Evolutionary conservation across 768 basidiomycete species (phyloP), one percentile per base, ranked within the genome.

Genomic region (Phylloporus sp.): DNA sequence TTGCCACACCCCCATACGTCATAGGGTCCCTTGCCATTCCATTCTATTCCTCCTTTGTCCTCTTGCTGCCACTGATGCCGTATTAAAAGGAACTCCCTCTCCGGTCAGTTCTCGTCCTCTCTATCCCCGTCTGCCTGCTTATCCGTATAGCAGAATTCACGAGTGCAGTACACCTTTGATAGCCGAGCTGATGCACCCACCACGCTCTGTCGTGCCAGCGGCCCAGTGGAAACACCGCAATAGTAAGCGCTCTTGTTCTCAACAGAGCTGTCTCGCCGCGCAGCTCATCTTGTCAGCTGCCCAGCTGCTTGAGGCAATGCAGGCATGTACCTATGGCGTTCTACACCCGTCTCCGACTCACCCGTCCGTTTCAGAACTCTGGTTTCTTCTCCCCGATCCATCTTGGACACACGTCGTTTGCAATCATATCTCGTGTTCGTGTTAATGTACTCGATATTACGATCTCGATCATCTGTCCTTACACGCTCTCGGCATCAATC

Each of bases 371-470:
- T 53, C 60, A 88, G 85, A 74, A 77, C 12, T 72, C 78, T 46
- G 85, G 82, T 13, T 86, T 88, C 67, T 88, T 80, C 66, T 88
- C 13, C 80, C 80, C 62, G 81, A 89, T 61, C 86, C 84, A 7
- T 64, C 70, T 48, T 76, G 73, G 65, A 85, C 83, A 22, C 71
- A 88, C 56, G 85, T 88, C 71, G 79, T 84, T 58, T 88, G 85
- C 69, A 83, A 71, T 60, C 84, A 77, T n/a, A 68, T 88, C 56
- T 80, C 80, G 49, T 75, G 78, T 62, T 53, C 53, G 36, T 59
- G n/a, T 52, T 59, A 45, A 57, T 55, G 57, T 55, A 53, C 56
- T 55, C 52, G 22, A 34, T 50, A 59, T 66, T 56, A 58, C 54
- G 59, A 64, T 63, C 56, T 56, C 53, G 52, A 65, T 64, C 62